These are phyloP conservation scores for Rhodotorula sp. DNA, from an alignment of 1,284 basidiomycete genomes.

Conservation along the genomic window DNA sequence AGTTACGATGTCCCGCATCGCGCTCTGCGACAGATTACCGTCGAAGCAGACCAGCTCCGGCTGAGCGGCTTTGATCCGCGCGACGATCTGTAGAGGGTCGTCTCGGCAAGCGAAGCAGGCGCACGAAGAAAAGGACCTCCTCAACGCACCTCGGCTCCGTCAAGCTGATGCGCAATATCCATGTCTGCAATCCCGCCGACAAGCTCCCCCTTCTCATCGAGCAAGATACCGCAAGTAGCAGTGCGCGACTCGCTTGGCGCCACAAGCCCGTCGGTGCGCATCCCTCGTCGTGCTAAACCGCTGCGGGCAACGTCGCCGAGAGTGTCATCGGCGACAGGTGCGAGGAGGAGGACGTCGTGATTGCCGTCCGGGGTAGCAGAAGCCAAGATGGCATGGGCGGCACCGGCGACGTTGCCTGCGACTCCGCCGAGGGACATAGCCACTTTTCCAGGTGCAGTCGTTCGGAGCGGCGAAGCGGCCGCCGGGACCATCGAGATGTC, in stretches of 20 bases:
- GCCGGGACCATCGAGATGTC: conserved; percentile 67
- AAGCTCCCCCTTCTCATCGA: conserved; percentile 71
- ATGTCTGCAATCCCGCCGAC: conserved; percentile 89
- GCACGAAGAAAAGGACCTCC: conserved; percentile 15
- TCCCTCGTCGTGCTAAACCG: conserved; percentile 63
- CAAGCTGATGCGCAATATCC: conserved; percentile 64
- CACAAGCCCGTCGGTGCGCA: conserved; percentile 79
- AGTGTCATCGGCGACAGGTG: conserved; percentile 48
- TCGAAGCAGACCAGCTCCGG: conserved; percentile 75
- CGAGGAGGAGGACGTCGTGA: conserved; percentile 51
- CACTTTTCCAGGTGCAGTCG: conserved; percentile 79
- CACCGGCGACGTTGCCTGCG: conserved; percentile 89
- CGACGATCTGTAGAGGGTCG: conserved; percentile 52
- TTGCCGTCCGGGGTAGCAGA: neutral
- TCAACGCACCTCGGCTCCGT: conserved; percentile 54
- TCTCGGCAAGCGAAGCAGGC: conserved; percentile 7
- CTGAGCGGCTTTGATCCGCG: conserved; percentile 52
- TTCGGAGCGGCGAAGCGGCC: conserved; percentile 53
- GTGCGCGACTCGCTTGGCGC: conserved; percentile 52
- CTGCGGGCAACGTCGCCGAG: conserved; percentile 70
- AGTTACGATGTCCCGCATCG: conserved; percentile 59
- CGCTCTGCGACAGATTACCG: conserved; percentile 66
- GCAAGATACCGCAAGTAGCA: conserved; percentile 79
- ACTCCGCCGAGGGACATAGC: conserved; percentile 82
- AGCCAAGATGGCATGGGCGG: conserved; percentile 64